Base-by-base conservation (phyloP, 2,329 filamentous ascomycete species). In the Fusarium tjaetaba region DNA sequence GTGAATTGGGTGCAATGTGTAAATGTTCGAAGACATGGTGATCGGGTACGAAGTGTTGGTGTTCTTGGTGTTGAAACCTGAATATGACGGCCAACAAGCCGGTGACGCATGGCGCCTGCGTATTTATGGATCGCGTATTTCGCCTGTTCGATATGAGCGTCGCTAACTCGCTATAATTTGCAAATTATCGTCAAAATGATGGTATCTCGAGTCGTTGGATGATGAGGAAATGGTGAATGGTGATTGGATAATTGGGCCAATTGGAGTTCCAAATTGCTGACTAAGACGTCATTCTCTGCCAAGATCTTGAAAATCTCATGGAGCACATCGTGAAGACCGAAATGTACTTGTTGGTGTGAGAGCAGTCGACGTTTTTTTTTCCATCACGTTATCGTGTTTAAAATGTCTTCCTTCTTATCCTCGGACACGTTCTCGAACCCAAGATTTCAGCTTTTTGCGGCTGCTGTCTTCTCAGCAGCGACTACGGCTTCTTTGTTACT, bases 381-480 rank as follows among this genome's bases (percentile, higher is more conserved):
- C 38, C 13, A 24, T 36, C 63, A 56, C 30, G 14, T 68, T 46
- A 62, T 61, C 30, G 76, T 77, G 73, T 38, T 69, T 71, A 49
- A 69, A 65, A 86, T 86, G 86, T 77, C 85, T 46, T 85, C 85
- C 36, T 82, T 86, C 41, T 62, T 88, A 34, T 71, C 67, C 11
- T 80, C 84, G 46, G 83, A 85, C 60, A 81, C 84, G 10, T 78
- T 86, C 45, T 81, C 83, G 43, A 86, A 82, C 76, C 82, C 86
- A 39, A 85, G 85, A 32, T 79, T 87, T 46, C 93, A 95, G 80
- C 85, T 96, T 41, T 88, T 90, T 24, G 89, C 91, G 7, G 94
- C 93, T 0, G 94, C 94, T 5, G 85, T 94, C 28, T 83, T 89
- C 20, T 92, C 90, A 0, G 90, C 90, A 24, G 87, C 86, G 14